Percentiles rank a stretch among this genome's conserved stretches.
Conservation (phyloP, 164 flowering plant species). For the Cinnamomum micranthum region DNA sequence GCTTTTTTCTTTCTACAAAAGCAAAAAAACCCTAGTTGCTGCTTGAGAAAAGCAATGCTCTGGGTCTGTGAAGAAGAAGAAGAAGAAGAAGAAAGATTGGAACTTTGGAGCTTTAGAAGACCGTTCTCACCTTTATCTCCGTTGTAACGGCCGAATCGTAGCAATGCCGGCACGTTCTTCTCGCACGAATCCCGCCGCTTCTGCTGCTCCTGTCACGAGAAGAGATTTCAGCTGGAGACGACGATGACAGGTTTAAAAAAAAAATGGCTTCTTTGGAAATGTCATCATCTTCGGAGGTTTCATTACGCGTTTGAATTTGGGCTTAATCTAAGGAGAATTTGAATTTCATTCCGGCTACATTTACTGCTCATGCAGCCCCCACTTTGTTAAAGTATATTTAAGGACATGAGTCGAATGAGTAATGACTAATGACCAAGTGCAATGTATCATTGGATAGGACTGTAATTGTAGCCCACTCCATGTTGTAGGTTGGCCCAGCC, state of each 20-base stretch:
- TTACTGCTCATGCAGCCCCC: background rate
- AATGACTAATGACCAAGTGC: too few species aligned
- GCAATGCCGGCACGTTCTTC: background rate
- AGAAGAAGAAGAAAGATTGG: too few species aligned
- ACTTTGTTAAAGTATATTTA: too few species aligned
- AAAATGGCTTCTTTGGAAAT: background rate
- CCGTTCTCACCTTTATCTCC: background rate
- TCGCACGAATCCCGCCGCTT: too few species aligned
- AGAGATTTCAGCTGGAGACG: background rate
- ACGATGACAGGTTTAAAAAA: background rate
- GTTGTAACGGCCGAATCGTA: background rate
- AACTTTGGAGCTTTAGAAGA: background rate
- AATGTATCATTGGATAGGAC: too few species aligned
- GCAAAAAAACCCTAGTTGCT: too few species aligned
- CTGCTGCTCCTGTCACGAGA: too few species aligned
- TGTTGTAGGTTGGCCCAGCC: too few species aligned
- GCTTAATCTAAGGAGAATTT: conserved; percentile 13
- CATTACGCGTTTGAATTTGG: background rate
- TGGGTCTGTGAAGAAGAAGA: too few species aligned
- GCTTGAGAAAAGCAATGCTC: too few species aligned
- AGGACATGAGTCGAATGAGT: too few species aligned
- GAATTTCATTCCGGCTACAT: conserved; percentile 28
- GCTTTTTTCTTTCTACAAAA: background rate
- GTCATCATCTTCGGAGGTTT: background rate
- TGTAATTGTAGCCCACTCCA: too few species aligned